Base-by-base conservation (phyloP, 2,329 filamentous ascomycete genomes). In the Exophiala sideris region DNA sequence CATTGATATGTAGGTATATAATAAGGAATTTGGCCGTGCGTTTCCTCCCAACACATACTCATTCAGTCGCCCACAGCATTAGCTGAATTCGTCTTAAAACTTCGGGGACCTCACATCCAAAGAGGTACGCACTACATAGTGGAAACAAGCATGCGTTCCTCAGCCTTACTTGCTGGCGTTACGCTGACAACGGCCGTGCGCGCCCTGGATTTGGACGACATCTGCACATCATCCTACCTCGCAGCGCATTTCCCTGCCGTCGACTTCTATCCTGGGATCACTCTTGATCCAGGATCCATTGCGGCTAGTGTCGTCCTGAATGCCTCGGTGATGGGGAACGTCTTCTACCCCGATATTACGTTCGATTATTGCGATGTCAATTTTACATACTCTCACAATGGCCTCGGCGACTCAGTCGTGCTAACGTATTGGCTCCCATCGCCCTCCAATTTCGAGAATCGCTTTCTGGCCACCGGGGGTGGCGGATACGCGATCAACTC, bases 391-490 rank as follows among this genome's bases (percentile, higher is more conserved):
- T 69, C 71, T 2, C 76, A 78, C 48, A 65, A 70, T 32, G 75
- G 74, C 24, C 64, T 57, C n/a, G 62, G 63, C 3, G 70, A 73
- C 50, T 51, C 55, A 3, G 71, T 76, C 1, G 62, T 67, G 34
- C 61, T 76, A 3, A 65, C 66, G 21, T 73, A 73, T 62, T 76
- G 71, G 66, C 66, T 77, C 8, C 76, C 76, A 0, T 59, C 70
- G 3, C 75, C 75, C 0, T 63, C 64, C 2, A 66, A 68, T 18
- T 79, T 75, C 61, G 61, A 76, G 58, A 76, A 75, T 44, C 70
- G 76, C 2, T 79, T 71, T 54, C 66, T 78, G n/a, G 67, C 72
- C 0, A 73, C 71, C 2, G 76, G 76, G 40, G 76, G 76, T 7
- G 76, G 74, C 44, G 76, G 76, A 3, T 73, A 70, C 38, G 71